Conservation (phyloP, 768 basidiomycete genomes). For the Russula earlei region DNA sequence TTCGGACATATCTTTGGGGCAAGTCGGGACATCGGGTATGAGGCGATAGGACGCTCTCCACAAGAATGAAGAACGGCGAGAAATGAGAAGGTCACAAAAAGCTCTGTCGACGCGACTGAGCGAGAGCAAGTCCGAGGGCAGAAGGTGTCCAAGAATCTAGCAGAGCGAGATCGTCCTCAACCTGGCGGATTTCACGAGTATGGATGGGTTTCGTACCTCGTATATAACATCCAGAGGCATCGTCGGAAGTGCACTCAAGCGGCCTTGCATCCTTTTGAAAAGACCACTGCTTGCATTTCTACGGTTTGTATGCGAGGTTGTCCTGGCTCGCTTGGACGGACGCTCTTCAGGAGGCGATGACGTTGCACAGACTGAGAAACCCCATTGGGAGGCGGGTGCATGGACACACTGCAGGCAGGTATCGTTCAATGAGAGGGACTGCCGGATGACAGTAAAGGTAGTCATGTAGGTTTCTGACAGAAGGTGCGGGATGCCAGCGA, state of each 20-base stretch:
- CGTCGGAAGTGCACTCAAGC: slow-evolving; percentile 14
- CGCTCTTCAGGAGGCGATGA: not conserved
- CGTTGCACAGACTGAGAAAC: not conserved
- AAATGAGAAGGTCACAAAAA: slow-evolving; percentile 25
- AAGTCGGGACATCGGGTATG: slow-evolving; percentile 1
- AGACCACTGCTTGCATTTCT: not conserved
- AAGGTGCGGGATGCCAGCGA: not conserved
- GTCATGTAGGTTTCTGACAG: not conserved
- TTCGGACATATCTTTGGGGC: slow-evolving; percentile 13
- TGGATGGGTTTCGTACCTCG: slow-evolving; percentile 18
- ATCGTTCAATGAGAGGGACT: not conserved
- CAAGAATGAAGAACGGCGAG: slow-evolving; percentile 17
- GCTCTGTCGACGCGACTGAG: slow-evolving; percentile 25
- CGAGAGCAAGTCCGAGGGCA: slow-evolving; percentile 26
- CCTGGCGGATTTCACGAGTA: not conserved
- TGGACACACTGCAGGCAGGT: not conserved
- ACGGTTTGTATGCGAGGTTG: not conserved
- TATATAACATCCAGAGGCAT: slow-evolving; percentile 26
- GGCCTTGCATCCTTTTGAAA: slow-evolving; percentile 1
- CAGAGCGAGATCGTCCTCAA: not conserved
- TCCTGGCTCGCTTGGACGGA: not conserved
- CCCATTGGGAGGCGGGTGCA: not conserved
- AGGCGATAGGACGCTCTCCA: slow-evolving; percentile 21
- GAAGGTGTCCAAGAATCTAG: slow-evolving; percentile 26
- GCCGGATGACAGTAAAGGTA: not conserved